These are phyloP conservation scores for Prunus yedoensis DNA, from an alignment of 331 rosid species.

Conservation along the genomic window DNA sequence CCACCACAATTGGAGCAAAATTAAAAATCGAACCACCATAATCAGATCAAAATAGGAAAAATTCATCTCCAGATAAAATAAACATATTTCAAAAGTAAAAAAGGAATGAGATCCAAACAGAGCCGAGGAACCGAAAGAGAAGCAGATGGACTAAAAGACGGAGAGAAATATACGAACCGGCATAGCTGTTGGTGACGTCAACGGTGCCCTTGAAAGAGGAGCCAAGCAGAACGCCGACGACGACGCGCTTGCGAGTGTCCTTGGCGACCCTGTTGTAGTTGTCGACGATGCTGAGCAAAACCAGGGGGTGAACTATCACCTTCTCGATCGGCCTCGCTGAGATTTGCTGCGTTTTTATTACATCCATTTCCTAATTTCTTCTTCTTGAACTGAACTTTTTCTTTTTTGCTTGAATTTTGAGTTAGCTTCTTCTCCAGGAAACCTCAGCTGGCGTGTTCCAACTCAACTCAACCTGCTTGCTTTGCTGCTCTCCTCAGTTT, in stretches of 20 bases:
- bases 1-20: background rate
- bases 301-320: slow-evolving; percentile 81
- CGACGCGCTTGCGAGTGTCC: slow-evolving; percentile 90
- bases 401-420: background rate
- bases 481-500: background rate
- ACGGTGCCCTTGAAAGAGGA: slow-evolving; percentile 86
- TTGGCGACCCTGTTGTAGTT: slow-evolving; percentile 92
- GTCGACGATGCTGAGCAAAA: slow-evolving; percentile 88
- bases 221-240: slow-evolving; percentile 91
- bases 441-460: background rate
- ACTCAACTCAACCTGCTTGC: slow-evolving; percentile 12
- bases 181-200: slow-evolving; percentile 91
- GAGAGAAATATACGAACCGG: slow-evolving; percentile 47
- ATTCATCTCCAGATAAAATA: background rate
- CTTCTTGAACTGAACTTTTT: background rate
- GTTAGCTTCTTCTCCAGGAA: slow-evolving; percentile 27
- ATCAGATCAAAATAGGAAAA: background rate
- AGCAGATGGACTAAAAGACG: background rate
- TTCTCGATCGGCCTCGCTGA: slow-evolving; percentile 65
- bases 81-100: background rate
- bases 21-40: background rate
- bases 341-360: slow-evolving; percentile 83
- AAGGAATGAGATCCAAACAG: slow-evolving; percentile 14
- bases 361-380: slow-evolving; percentile 52
- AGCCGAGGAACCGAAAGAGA: slow-evolving; percentile 54